phyloP scores from a whole-genome alignment of 2,329 filamentous ascomycete species.

The Bipolaris zeicola region DNA sequence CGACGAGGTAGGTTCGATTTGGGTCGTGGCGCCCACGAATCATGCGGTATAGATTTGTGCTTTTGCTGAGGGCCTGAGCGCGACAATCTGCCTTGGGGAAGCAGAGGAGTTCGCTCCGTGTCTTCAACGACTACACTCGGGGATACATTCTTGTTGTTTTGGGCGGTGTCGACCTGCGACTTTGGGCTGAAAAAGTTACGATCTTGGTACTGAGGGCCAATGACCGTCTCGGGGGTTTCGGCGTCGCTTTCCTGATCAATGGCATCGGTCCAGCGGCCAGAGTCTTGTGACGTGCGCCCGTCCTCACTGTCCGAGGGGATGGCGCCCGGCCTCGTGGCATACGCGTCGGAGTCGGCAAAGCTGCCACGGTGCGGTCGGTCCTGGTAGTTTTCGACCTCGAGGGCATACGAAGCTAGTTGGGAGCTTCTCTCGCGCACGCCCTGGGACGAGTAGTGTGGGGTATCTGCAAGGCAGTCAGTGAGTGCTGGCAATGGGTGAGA shows the following conservation, averaged over 20 bases:
- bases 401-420: constrained; percentile 80
- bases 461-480: constrained; percentile 60
- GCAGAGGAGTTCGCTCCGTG: constrained; percentile 46
- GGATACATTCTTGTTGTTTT: constrained; percentile 5
- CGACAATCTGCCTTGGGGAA: constrained; percentile 42
- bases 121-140: constrained; percentile 39
- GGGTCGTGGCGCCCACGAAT: constrained; percentile 30
- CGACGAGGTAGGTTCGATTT: constrained; percentile 23
- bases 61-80: constrained; percentile 27
- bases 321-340: constrained; percentile 2
- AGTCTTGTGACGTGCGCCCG: constrained; percentile 37
- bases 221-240: constrained; percentile 54
- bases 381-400: constrained; percentile 53
- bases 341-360: constrained; percentile 21
- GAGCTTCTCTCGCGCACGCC: constrained; percentile 86
- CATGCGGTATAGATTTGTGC: constrained; percentile 15
- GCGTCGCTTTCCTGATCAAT: constrained; percentile 69
- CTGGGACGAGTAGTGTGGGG: constrained; percentile 72
- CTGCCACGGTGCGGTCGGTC: constrained; percentile 31
- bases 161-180: constrained; percentile 5
- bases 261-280: constrained; percentile 53
- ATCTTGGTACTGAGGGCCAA: constrained; percentile 23
- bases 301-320: constrained; percentile 29
- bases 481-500: constrained; percentile 14
- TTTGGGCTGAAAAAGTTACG: constrained; percentile 34